phyloP scores from a whole-genome alignment of 2,329 filamentous ascomycete genomes.

The Colletotrichum sansevieriae region DNA sequence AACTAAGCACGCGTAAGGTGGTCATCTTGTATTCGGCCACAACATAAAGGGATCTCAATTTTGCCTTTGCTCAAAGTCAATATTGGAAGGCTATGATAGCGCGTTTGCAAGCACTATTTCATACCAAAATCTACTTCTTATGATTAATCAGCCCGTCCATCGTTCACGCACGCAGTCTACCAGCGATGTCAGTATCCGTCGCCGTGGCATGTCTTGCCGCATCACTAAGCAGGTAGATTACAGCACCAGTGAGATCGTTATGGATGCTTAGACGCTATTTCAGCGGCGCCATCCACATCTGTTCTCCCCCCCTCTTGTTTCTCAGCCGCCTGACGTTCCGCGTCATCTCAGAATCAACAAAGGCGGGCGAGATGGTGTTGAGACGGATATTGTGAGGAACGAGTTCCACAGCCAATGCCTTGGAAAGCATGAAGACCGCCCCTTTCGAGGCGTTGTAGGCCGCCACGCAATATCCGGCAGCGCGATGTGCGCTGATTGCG shows the following conservation, averaged over 20 bases:
- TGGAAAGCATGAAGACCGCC: slow-evolving; percentile 55
- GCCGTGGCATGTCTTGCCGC: slow-evolving; percentile 58
- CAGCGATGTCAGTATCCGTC: too few relatives aligned
- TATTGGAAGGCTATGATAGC: too few relatives aligned
- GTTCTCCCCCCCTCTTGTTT: slow-evolving; percentile 51
- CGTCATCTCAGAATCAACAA: slow-evolving; percentile 54
- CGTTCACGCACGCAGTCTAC: too few relatives aligned
- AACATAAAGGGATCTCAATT: too few relatives aligned
- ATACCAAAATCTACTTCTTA: too few relatives aligned
- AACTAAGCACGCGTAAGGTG: too few relatives aligned
- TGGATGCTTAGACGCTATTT: slow-evolving; percentile 55
- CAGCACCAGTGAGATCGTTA: slow-evolving; percentile 57
- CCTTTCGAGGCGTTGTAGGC: slow-evolving; percentile 59
- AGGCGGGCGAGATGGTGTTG: slow-evolving; percentile 56
- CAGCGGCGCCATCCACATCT: slow-evolving; percentile 55
- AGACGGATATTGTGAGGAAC: slow-evolving; percentile 53
- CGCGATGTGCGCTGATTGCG: slow-evolving; percentile 49
- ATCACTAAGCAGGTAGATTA: slow-evolving; percentile 59
- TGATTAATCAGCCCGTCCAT: too few relatives aligned
- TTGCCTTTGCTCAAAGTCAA: too few relatives aligned
- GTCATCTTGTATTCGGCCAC: too few relatives aligned
- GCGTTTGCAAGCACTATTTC: too few relatives aligned
- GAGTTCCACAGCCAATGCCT: slow-evolving; percentile 54
- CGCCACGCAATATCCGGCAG: slow-evolving; percentile 45
- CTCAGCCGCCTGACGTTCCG: slow-evolving; percentile 48